Percentiles rank a stretch among this genome's conserved stretches.
These are phyloP conservation scores for Haplographium delicatum DNA, from an alignment of 495 filamentous ascomycete species.

Conservation along the genomic window DNA sequence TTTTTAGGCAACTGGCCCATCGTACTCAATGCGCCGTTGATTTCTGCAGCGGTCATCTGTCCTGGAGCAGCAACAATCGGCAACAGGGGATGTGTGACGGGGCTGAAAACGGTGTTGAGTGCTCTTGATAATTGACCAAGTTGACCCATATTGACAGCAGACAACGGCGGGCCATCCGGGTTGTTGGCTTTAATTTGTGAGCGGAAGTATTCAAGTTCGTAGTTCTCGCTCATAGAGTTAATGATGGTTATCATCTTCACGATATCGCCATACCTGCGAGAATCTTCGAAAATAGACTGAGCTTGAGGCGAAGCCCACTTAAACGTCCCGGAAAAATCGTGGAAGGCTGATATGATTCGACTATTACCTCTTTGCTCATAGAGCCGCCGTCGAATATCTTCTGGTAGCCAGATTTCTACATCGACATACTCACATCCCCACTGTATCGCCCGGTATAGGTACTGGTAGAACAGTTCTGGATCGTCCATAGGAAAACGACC, in stretches of 20 bases:
- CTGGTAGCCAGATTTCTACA: conserved; percentile 79
- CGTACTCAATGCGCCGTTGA: conserved; percentile 69
- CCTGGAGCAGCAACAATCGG: conserved; percentile 82
- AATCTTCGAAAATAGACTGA: conserved; percentile 61
- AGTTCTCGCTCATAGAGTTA: conserved; percentile 72
- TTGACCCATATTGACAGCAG: conserved; percentile 81
- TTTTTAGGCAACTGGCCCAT: conserved; percentile 77
- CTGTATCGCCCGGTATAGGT: conserved; percentile 71
- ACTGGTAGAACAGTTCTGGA: conserved; percentile 65
- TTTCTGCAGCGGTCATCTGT: conserved; percentile 76
- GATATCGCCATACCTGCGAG: conserved; percentile 70
- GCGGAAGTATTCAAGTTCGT: conserved; percentile 82
- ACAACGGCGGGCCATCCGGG: conserved; percentile 61
- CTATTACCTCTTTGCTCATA: conserved; percentile 66
- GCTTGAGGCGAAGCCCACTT: conserved; percentile 72
- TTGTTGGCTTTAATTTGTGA: conserved; percentile 64
- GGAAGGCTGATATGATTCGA: conserved; percentile 79
- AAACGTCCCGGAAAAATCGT: conserved; percentile 78
- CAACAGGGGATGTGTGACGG: conserved; percentile 77
- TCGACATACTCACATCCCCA: conserved; percentile 88
- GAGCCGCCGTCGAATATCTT: conserved; percentile 61
- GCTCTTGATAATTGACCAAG: conserved; percentile 75
- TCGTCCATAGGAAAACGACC: conserved; percentile 80
- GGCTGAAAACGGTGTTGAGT: conserved; percentile 77
- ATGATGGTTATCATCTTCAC: conserved; percentile 87